Evolutionary conservation across 1,139 yeast species (phyloP), one percentile per base, ranked within the genome.

Genomic region (Taphrina sp.): DNA sequence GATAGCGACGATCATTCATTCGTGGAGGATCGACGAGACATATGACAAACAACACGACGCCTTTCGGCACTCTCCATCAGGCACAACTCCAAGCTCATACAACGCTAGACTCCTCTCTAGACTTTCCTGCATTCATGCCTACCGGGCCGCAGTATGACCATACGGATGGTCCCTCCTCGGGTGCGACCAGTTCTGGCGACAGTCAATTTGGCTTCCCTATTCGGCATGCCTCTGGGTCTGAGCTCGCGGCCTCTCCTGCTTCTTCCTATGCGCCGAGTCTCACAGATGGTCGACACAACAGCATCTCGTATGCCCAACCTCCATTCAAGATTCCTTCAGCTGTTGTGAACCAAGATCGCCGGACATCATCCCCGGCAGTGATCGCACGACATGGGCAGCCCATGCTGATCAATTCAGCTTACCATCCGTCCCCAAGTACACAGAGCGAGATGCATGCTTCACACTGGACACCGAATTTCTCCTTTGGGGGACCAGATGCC

Each of bases 381-480:
- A 33, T 49, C 24, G 22, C 26, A 29, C 24, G 26, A 28, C 35
- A 23, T 31, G 46, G 39, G 26, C 54, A 49, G 31, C 23, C 33
- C 10, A 28, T 19, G 8, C n/a, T n/a, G n/a, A n/a, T n/a, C n/a
- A n/a, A n/a, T n/a, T n/a, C n/a, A n/a, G n/a, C n/a, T n/a, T n/a
- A n/a, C n/a, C n/a, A n/a, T n/a, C n/a, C n/a, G n/a, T 24, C 14
- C 26, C 31, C 31, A 16, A 20, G 22, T 19, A 14, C 7, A 19
- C 22, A 14, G 16, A 20, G 35, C n/a, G 46, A 38, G 24, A 24
- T 31, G 36, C 38, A 26, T 10, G 39, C 46, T 12, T 33, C 54
- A 10, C 46, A 39, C 19, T 49, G 54, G 54, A 49, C 54, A 2
- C 54, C 54, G n/a, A 49, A 49, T 17, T 49, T 49, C 19, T 39